phyloP scores from a whole-genome alignment of 805 yeast species.

The Yamadazyma endophytica region DNA sequence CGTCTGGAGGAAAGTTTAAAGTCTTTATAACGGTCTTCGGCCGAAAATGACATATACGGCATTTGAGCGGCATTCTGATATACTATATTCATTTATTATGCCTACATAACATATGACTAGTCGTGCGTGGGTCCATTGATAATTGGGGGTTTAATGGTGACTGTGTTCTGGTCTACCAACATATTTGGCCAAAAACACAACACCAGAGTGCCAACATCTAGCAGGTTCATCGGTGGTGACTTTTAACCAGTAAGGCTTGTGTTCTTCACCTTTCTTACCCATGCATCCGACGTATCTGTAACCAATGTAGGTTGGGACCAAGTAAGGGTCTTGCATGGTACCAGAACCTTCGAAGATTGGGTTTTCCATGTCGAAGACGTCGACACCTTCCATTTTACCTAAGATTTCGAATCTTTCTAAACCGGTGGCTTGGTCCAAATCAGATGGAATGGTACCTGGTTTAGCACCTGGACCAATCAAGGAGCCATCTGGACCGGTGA shows the following conservation, averaged over 20 bases:
- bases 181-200: constrained; percentile 83
- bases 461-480: constrained; percentile 90
- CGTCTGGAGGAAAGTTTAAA: not conserved
- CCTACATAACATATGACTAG: constrained; percentile 1
- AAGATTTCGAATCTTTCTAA: constrained; percentile 92
- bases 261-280: constrained; percentile 86
- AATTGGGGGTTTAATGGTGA: constrained; percentile 34
- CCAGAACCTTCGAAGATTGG: constrained; percentile 86
- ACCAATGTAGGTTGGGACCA: constrained; percentile 87
- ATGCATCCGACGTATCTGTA: constrained; percentile 96
- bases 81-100: constrained; percentile 3
- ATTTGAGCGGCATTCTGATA: not conserved
- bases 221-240: constrained; percentile 78
- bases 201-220: constrained; percentile 99
- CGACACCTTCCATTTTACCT: constrained; percentile 94
- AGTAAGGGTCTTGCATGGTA: constrained; percentile 82
- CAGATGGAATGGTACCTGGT: constrained; percentile 84
- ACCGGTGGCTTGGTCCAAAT: constrained; percentile 97
- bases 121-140: no score
- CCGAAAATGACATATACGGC: constrained; percentile 1
- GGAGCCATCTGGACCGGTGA: constrained; percentile 64
- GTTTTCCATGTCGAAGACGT: constrained; percentile 85
- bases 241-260: constrained; percentile 86
- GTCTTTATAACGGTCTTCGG: no score
- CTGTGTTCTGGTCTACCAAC: constrained; percentile 75